phyloP scores from a whole-genome alignment of 2,329 filamentous ascomycete genomes.

The Monosporascus ibericus region DNA sequence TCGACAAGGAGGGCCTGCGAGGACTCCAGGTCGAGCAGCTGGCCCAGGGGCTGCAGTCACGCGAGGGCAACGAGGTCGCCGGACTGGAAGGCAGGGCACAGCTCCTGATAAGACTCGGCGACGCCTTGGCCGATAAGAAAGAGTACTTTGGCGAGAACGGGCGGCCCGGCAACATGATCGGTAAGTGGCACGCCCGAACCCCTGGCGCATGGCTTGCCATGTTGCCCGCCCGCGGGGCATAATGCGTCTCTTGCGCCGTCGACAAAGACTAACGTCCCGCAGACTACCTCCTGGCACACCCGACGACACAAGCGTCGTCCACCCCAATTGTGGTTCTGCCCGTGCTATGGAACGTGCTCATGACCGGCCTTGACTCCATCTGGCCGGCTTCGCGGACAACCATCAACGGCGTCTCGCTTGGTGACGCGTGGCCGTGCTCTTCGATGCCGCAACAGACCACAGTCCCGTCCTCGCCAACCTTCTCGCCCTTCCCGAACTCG shows the following conservation, averaged over 20 bases:
- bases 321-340: conserved; percentile 82
- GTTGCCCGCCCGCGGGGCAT: too few species aligned
- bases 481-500: conserved; percentile 40
- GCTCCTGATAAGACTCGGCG: conserved; percentile 67
- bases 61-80: conserved; percentile 71
- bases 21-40: conserved; percentile 68
- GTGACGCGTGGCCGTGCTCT: conserved; percentile 89
- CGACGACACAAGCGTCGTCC: conserved; percentile 81
- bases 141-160: conserved; percentile 81
- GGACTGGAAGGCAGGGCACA: conserved; percentile 80
- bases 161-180: conserved; percentile 89
- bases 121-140: conserved; percentile 67
- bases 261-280: conserved; percentile 5
- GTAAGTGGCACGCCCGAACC: conserved; percentile 41
- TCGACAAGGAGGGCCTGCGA: conserved; percentile 76
- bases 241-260: too few species aligned
- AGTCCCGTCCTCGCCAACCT: conserved; percentile 42
- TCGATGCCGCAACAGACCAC: conserved; percentile 59
- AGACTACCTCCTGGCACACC: conserved; percentile 92
- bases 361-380: conserved; percentile 78
- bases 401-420: conserved; percentile 79
- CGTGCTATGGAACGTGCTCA: conserved; percentile 84
- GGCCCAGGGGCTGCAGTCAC: conserved; percentile 78
- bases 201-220: too few species aligned
- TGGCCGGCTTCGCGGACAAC: conserved; percentile 85